These are phyloP conservation scores for Veloporphyrellus conicus DNA, from an alignment of 1,284 basidiomycete species.

Conservation along the genomic window DNA sequence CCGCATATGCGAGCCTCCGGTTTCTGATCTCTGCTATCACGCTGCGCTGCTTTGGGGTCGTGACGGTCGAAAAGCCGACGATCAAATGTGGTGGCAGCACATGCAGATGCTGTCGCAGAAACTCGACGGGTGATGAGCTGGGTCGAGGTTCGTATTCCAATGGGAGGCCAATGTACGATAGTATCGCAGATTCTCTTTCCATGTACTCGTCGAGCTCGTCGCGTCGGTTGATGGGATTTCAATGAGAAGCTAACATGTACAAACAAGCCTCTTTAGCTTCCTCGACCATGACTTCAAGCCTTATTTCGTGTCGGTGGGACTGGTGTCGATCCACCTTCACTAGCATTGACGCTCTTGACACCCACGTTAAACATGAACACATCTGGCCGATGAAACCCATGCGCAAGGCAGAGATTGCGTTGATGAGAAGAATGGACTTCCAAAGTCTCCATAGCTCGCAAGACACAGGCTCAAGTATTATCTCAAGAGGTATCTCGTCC, in stretches of 20 bases:
- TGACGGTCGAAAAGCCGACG: constrained; percentile 53
- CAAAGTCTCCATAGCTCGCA: constrained; percentile 37
- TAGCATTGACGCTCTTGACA: constrained; percentile 35
- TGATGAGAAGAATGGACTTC: constrained; percentile 31
- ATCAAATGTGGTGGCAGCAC: constrained; percentile 67
- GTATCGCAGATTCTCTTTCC: constrained; percentile 35
- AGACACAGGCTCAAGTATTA: constrained; percentile 12
- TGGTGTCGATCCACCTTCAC: constrained; percentile 46
- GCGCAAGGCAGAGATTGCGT: constrained; percentile 27
- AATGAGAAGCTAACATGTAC: constrained; percentile 13
- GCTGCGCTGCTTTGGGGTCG: constrained; percentile 64
- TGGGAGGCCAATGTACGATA: constrained; percentile 63
- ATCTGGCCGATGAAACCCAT: constrained; percentile 37
- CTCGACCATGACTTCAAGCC: constrained; percentile 4
- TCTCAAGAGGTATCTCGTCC: constrained; percentile 21
- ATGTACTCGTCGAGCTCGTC: constrained; percentile 13
- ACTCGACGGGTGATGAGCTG: constrained; percentile 52
- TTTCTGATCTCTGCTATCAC: constrained; percentile 62
- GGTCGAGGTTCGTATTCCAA: constrained; percentile 57
- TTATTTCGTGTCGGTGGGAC: constrained; percentile 42
- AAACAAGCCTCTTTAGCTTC: constrained; percentile 17
- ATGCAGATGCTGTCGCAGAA: constrained; percentile 55
- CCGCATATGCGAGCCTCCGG: constrained; percentile 57
- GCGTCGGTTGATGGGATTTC: not conserved
- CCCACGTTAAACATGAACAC: constrained; percentile 48